phyloP scores from a whole-genome alignment of 106 monocot genomes.

The Allium sativum region DNA sequence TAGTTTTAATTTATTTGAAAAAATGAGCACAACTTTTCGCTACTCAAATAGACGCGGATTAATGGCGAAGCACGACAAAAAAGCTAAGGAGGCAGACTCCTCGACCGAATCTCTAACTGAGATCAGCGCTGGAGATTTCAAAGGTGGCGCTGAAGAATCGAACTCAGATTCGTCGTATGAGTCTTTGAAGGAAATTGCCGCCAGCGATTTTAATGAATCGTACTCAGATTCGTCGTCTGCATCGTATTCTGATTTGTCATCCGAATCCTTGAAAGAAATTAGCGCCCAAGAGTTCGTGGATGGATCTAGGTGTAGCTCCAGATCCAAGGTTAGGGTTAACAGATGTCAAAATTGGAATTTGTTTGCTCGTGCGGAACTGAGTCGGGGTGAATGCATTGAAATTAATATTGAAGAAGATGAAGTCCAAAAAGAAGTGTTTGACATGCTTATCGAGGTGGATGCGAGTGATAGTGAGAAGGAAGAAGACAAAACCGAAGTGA shows the following conservation, averaged over 20 bases:
- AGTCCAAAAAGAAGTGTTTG: constrained; percentile 6
- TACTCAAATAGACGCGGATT: not conserved
- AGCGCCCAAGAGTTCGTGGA: constrained; percentile 37
- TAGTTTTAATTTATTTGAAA: not conserved
- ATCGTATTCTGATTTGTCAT: constrained; percentile 36
- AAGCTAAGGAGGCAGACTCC: constrained; percentile 19
- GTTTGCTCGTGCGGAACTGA: constrained; percentile 94
- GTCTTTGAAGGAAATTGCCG: constrained; percentile 46
- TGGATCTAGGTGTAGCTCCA: constrained; percentile 3
- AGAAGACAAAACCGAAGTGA: constrained; percentile 78
- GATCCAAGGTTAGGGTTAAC: constrained; percentile 57
- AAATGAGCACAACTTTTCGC: not conserved
- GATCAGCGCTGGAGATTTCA: constrained; percentile 46
- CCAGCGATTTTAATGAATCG: constrained; percentile 26
- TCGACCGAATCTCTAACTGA: constrained; percentile 38
- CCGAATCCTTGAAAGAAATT: constrained; percentile 44
- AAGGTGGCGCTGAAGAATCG: constrained; percentile 17
- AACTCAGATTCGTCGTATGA: constrained; percentile 30
- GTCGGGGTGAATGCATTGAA: constrained; percentile 80
- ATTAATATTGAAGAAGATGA: constrained; percentile 17
- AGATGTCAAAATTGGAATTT: constrained; percentile 36
- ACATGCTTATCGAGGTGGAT: constrained; percentile 15
- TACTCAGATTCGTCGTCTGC: not conserved
- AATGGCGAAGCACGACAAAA: constrained; percentile 7
- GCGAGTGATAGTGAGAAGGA: constrained; percentile 34